These are phyloP conservation scores for Desmodesmus armatus DNA, from an alignment of 139 green algal species.

Conservation along the genomic window DNA sequence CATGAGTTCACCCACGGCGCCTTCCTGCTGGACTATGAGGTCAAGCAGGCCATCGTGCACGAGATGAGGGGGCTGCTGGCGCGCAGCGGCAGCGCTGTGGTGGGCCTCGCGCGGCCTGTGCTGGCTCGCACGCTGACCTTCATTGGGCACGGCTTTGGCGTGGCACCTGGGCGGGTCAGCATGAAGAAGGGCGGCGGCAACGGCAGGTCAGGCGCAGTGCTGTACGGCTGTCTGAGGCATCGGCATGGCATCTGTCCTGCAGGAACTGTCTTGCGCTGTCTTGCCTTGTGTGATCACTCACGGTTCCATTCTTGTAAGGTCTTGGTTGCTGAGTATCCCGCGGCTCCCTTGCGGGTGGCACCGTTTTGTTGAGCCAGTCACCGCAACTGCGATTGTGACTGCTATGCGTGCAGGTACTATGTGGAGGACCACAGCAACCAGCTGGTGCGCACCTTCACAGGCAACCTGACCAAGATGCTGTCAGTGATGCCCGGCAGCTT, in stretches of 20 bases:
- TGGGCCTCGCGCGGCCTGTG: constrained; percentile 31
- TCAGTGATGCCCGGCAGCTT: neutral
- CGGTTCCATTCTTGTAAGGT: too few relatives aligned
- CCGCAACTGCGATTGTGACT: neutral
- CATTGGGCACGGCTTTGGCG: constrained; percentile 28
- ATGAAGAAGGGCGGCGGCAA: constrained; percentile 36
- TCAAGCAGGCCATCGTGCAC: constrained; percentile 35
- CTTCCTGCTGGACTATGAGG: constrained; percentile 43
- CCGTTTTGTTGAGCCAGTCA: too few relatives aligned
- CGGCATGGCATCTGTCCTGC: too few relatives aligned
- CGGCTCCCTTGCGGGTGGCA: too few relatives aligned
- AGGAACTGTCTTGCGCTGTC: too few relatives aligned
- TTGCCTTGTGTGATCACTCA: too few relatives aligned
- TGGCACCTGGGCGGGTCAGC: neutral
- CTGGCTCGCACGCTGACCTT: constrained; percentile 34
- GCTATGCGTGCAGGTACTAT: constrained; percentile 14
- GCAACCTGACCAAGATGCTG: constrained; percentile 47
- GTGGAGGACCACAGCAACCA: constrained; percentile 45
- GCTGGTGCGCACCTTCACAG: constrained; percentile 45
- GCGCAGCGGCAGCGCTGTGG: constrained; percentile 30
- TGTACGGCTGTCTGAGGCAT: too few relatives aligned
- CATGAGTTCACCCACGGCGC: constrained; percentile 39
- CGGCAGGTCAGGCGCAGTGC: constrained; percentile 10
- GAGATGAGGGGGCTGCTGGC: constrained; percentile 45
- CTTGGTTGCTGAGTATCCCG: too few relatives aligned